phyloP scores from a whole-genome alignment of 2,329 filamentous ascomycete species.

The Diaporthe citrichinensis region DNA sequence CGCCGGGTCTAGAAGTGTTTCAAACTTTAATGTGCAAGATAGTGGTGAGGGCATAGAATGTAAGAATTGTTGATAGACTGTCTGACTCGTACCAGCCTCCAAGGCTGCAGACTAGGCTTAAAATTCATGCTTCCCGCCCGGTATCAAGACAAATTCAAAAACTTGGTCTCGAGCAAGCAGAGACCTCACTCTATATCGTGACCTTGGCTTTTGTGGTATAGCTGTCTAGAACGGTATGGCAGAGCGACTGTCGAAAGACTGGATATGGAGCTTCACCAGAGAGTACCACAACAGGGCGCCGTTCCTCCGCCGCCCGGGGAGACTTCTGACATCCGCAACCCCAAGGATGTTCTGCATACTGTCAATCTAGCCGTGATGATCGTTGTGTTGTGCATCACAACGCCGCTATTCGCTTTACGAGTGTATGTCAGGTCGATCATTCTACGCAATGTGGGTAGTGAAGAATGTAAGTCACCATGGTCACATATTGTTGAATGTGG shows the following conservation, averaged over 20 bases:
- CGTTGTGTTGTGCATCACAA: not conserved
- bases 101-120: not conserved
- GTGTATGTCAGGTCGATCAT: not conserved
- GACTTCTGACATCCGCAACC: not conserved
- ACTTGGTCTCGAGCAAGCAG: not conserved
- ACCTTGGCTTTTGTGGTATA: not conserved
- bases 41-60: not conserved
- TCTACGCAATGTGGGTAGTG: not conserved
- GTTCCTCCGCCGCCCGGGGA: not conserved
- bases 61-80: not conserved
- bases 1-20: not conserved
- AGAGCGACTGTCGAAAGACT: not conserved
- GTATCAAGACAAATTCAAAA: not conserved
- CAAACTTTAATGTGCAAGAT: not conserved
- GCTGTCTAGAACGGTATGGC: not conserved
- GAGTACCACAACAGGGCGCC: not conserved
- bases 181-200: not conserved
- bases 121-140: not conserved
- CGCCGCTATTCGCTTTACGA: not conserved
- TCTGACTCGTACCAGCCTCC: conserved; percentile 1
- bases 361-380: conserved; percentile 13
- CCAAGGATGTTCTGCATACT: not conserved
- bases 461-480: conserved; percentile 4
- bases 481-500: not conserved
- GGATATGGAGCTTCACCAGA: not conserved